Evolutionary conservation across 1,284 basidiomycete genomes (phyloP).

Genomic region (Naganishia sp.): DNA sequence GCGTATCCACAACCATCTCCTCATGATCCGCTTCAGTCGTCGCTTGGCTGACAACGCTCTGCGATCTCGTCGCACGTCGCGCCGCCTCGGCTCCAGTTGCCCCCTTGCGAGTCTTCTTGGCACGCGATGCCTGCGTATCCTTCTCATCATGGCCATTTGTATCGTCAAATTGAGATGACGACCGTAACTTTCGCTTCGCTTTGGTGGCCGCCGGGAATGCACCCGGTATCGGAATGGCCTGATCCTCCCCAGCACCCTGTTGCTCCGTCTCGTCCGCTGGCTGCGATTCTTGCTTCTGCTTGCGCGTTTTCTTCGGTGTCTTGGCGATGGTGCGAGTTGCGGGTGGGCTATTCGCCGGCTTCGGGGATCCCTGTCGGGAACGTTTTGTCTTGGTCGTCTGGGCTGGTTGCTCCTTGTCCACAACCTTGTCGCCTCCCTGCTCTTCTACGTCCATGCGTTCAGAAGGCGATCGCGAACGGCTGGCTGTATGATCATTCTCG

Average conservation of each 20-base stretch:
- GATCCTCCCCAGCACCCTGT: background rate
- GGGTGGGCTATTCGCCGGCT: constrained; percentile 1
- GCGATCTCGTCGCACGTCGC: constrained; percentile 24
- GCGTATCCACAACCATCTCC: background rate
- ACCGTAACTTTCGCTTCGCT: constrained; percentile 10
- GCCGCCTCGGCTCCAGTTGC: background rate
- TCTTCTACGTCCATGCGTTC: constrained; percentile 1
- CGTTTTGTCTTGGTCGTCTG: constrained; percentile 4
- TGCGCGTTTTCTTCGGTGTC: constrained; percentile 12
- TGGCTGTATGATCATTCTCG: background rate
- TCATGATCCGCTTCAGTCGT: constrained; percentile 23
- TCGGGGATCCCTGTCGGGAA: background rate
- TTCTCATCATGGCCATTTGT: background rate
- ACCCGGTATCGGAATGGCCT: constrained; percentile 12
- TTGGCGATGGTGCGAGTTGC: constrained; percentile 2
- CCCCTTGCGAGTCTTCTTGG: constrained; percentile 22
- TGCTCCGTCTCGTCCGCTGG: background rate
- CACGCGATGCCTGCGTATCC: background rate
- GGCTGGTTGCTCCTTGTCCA: background rate
- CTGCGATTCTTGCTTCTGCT: constrained; percentile 12
- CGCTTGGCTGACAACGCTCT: constrained; percentile 27
- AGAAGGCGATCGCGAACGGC: background rate
- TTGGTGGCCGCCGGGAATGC: constrained; percentile 8
- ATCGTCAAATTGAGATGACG: constrained; percentile 2
- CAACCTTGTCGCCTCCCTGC: background rate